A percentile compares a stretch with the other conserved stretches of the same genome.
Evolutionary conservation across 305 asterid genomes (phyloP).

Genomic region (Withania somnifera): DNA sequence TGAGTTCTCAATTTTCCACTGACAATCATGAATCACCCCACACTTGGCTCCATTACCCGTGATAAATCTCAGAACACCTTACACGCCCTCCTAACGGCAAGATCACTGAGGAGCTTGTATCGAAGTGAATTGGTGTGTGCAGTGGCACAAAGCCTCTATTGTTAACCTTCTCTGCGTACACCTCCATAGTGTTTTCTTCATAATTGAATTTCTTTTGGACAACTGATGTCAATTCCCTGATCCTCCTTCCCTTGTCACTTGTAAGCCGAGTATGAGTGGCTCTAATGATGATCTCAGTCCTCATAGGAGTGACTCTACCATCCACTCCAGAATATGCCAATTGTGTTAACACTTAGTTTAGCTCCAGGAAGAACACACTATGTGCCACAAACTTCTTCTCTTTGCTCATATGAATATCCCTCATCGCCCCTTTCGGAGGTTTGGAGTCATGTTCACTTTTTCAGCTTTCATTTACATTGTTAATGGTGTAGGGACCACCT

Average conservation of each 20-base stretch:
- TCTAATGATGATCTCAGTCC: not conserved
- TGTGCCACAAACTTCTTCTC: not conserved
- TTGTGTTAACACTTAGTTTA: not conserved
- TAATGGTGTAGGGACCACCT: not conserved
- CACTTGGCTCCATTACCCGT: not conserved
- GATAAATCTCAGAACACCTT: not conserved
- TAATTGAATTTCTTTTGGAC: constrained; percentile 50
- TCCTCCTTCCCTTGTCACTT: constrained; percentile 51
- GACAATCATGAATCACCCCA: not conserved
- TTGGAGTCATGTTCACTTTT: not conserved
- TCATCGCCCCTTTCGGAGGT: not conserved
- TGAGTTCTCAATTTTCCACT: not conserved
- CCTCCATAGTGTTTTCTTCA: constrained; percentile 47
- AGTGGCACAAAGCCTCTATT: constrained; percentile 46
- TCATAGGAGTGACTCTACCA: not conserved
- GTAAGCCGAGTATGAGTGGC: not conserved
- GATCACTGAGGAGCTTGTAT: constrained; percentile 51
- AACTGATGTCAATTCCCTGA: constrained; percentile 44
- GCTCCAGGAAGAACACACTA: not conserved
- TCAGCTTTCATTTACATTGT: not conserved
- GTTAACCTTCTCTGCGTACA: constrained; percentile 49
- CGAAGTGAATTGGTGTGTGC: constrained; percentile 55
- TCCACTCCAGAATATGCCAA: not conserved
- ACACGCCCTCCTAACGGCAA: constrained; percentile 35
- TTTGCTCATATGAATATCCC: not conserved